Conservation (phyloP, 2,329 filamentous ascomycete species). For the Nemania sp. region DNA sequence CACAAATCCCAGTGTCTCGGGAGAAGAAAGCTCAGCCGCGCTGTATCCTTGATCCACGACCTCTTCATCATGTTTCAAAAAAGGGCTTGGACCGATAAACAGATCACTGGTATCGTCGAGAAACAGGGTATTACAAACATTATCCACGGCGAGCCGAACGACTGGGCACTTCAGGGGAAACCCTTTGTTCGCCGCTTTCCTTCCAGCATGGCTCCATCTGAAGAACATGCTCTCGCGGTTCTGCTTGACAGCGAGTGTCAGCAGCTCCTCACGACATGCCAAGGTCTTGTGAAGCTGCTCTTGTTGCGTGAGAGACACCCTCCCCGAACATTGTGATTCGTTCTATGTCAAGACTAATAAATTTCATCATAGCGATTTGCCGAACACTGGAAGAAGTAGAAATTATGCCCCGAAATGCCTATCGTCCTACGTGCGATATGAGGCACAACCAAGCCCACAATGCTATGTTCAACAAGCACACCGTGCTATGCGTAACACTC, state of each 20-base stretch:
- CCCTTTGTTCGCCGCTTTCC: conserved; percentile 22
- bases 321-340: background rate
- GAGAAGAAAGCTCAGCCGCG: conserved; percentile 21
- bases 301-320: conserved; percentile 19
- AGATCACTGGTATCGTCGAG: conserved; percentile 15
- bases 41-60: conserved; percentile 23
- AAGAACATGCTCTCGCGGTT: conserved; percentile 27
- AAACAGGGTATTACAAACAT: conserved; percentile 22
- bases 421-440: conserved; percentile 25
- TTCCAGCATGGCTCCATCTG: conserved; percentile 9
- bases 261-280: conserved; percentile 12
- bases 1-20: conserved; percentile 26
- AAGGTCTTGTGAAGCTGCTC: conserved; percentile 20
- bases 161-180: conserved; percentile 18
- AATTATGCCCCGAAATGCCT: conserved; percentile 18
- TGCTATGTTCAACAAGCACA: conserved; percentile 18
- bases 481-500: conserved; percentile 25
- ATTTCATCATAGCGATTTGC: conserved; percentile 19
- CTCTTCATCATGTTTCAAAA: conserved; percentile 29
- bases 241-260: conserved; percentile 20
- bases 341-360: conserved; percentile 11
- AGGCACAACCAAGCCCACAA: background rate
- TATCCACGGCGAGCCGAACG: background rate
- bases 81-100: conserved; percentile 15
- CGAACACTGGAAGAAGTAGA: conserved; percentile 20